phyloP scores from a whole-genome alignment of 2,329 filamentous ascomycete species.

The Shiraia bambusicola region DNA sequence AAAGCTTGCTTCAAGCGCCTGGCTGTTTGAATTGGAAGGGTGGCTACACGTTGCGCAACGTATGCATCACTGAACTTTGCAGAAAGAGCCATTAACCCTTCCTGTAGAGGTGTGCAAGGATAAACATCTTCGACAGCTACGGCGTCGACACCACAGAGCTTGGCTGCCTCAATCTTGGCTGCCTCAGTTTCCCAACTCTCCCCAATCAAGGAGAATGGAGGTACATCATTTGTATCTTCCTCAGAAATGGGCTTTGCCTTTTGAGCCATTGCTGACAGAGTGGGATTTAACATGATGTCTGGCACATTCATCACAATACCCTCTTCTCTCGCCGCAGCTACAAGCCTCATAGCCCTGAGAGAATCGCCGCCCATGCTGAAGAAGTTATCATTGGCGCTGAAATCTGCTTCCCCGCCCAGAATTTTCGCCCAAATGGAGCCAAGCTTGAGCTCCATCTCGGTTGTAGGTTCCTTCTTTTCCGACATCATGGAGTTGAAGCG shows the following conservation, averaged over 20 bases:
- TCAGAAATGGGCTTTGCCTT: conserved; percentile 27
- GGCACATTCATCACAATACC: conserved; percentile 56
- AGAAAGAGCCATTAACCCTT: conserved; percentile 45
- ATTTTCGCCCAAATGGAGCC: conserved; percentile 36
- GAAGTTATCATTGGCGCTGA: conserved; percentile 45
- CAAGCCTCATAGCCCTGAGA: conserved; percentile 57
- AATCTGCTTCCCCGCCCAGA: conserved; percentile 36
- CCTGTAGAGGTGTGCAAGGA: conserved; percentile 47
- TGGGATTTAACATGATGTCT: conserved; percentile 55
- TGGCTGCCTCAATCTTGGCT: conserved; percentile 42
- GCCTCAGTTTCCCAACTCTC: conserved; percentile 30
- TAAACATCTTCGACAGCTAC: conserved; percentile 43
- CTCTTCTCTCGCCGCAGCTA: conserved; percentile 54
- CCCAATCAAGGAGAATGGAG: conserved; percentile 38
- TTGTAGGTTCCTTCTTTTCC: conserved; percentile 48
- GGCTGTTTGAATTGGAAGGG: conserved; percentile 36
- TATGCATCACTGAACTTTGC: conserved; percentile 42
- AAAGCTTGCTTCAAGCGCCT: conserved; percentile 41
- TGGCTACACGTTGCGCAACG: conserved; percentile 42
- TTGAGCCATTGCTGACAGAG: conserved; percentile 50
- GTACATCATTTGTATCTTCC: conserved; percentile 23
- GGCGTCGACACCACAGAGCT: conserved; percentile 30
- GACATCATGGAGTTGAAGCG: conserved; percentile 33
- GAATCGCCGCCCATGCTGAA: conserved; percentile 54
- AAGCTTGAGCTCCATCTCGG: conserved; percentile 35